These are phyloP conservation scores for Pharus latifolius DNA, from an alignment of 176 grass and related monocot species.

Conservation along the genomic window DNA sequence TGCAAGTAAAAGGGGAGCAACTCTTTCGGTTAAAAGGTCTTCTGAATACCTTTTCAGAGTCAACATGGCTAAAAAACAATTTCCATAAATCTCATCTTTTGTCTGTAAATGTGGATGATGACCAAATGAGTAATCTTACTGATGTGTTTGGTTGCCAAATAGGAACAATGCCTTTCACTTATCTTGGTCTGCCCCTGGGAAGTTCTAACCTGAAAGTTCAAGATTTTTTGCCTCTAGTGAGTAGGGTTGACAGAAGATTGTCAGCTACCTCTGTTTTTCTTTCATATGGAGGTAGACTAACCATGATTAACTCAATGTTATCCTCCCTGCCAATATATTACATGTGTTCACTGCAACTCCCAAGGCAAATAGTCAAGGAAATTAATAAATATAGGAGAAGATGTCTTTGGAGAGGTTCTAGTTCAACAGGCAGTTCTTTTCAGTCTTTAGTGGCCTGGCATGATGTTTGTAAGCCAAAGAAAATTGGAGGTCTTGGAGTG, in stretches of 20 bases:
- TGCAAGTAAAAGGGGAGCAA: background rate
- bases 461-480: no score
- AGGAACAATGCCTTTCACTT: no score
- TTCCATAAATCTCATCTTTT: background rate
- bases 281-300: background rate
- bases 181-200: background rate
- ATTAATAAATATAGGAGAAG: no score
- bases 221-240: background rate
- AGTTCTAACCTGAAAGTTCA: background rate
- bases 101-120: rapidly evolving
- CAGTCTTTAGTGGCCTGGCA: no score
- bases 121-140: rapidly evolving
- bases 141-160: background rate
- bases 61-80: background rate
- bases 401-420: no score
- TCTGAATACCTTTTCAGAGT: background rate
- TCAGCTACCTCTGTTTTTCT: background rate
- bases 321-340: no score
- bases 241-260: background rate
- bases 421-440: no score
- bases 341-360: no score
- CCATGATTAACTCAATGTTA: no score
- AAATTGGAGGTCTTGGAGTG: no score
- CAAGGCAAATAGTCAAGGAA: no score
- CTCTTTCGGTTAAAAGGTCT: background rate